phyloP scores from a whole-genome alignment of 2,329 filamentous ascomycete genomes.

The Chaetomium strumarium region DNA sequence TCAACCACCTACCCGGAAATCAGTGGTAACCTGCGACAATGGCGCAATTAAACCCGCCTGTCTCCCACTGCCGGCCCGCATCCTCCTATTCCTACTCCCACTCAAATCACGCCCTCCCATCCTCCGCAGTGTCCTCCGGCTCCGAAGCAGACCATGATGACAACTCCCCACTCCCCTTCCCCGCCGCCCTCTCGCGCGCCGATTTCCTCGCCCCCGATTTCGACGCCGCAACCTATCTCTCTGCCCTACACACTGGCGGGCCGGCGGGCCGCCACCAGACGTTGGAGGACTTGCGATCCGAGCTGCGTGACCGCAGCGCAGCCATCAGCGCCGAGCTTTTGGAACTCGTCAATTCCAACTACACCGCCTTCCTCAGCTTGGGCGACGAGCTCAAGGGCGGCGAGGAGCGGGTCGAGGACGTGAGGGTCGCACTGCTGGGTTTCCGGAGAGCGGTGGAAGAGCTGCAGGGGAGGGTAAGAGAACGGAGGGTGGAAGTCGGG shows the following conservation, averaged over 20 bases:
- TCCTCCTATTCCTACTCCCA: conserved; percentile 31
- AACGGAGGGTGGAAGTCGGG: conserved; percentile 43
- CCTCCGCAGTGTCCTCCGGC: conserved; percentile 10
- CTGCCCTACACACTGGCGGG: conserved; percentile 28
- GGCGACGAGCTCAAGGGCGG: conserved; percentile 79
- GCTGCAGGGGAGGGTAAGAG: conserved; percentile 59
- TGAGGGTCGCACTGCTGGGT: conserved; percentile 77
- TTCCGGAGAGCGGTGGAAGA: conserved; percentile 78
- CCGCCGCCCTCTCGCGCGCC: conserved; percentile 70
- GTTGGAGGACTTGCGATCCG: conserved; percentile 83
- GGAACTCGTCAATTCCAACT: conserved; percentile 92
- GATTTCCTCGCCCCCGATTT: conserved; percentile 79
- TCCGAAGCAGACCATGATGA: conserved; percentile 39
- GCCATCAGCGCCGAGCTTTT: conserved; percentile 80
- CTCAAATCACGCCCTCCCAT: conserved; percentile 1
- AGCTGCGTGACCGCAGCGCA: conserved; percentile 74
- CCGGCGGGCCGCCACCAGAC: conserved; percentile 78
- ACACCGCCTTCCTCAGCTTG: conserved; percentile 80
- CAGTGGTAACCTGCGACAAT: conserved; percentile 3
- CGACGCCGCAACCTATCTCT: conserved; percentile 75
- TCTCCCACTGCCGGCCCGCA: conserved; percentile 16
- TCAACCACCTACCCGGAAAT: background rate
- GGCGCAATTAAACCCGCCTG: conserved; percentile 28
- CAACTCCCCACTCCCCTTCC: conserved; percentile 76
- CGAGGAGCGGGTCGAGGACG: conserved; percentile 85